Evolutionary conservation across 257 asterid genomes (phyloP).

Genomic region (Solanum pennellii): DNA sequence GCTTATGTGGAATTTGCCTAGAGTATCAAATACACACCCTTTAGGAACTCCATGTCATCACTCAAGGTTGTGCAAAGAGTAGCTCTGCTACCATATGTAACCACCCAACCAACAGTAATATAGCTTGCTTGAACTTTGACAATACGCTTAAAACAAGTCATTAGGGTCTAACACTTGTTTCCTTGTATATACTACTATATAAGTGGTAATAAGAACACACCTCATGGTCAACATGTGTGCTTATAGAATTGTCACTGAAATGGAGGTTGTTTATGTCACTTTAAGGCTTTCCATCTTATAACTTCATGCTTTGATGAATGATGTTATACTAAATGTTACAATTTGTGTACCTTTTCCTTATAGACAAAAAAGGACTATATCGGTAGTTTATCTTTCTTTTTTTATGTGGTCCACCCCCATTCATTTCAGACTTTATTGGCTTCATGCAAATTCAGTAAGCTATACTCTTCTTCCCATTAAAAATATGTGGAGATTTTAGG

Average conservation of each 20-base stretch:
- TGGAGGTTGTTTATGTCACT: not conserved
- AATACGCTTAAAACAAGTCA: not conserved
- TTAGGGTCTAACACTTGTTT: not conserved
- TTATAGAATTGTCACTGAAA: not conserved
- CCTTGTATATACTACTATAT: not conserved
- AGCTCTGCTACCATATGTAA: not conserved
- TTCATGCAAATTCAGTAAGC: not conserved
- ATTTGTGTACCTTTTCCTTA: not conserved
- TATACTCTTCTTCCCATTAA: not conserved
- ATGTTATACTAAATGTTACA: not conserved
- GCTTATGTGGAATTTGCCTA: not conserved
- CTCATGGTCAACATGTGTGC: not conserved
- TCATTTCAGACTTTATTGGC: not conserved
- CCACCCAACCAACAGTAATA: not conserved
- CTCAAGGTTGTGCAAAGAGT: not conserved
- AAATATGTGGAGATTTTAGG: not conserved
- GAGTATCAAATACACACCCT: not conserved
- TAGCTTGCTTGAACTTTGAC: not conserved
- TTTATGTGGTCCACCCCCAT: not conserved
- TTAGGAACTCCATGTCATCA: not conserved
- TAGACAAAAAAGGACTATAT: not conserved
- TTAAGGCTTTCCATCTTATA: not conserved
- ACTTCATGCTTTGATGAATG: not conserved
- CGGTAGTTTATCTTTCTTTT: not conserved
- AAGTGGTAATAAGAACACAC: not conserved